phyloP scores from a whole-genome alignment of 164 flowering plant species.

The Akebia trifoliata region DNA sequence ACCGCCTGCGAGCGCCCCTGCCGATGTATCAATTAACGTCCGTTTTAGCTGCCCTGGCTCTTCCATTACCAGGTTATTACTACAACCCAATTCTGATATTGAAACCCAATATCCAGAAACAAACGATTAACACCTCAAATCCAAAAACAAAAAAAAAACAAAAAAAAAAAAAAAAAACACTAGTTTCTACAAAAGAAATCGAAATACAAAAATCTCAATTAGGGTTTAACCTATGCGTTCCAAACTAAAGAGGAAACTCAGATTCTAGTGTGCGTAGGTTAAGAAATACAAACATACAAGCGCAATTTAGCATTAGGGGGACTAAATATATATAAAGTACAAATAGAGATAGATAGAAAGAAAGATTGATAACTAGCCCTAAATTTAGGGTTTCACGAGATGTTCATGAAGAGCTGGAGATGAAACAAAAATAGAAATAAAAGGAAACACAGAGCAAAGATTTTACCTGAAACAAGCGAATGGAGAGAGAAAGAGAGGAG shows the following conservation, averaged over 20 bases:
- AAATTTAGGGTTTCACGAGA: slow-evolving; percentile 17
- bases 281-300: neutral
- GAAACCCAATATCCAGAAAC: neutral
- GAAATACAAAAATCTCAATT: neutral
- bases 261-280: neutral
- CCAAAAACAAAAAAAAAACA: neutral
- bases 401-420: neutral
- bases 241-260: neutral
- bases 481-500: slow-evolving; percentile 10
- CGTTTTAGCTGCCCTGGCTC: slow-evolving; percentile 74
- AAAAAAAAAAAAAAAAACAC: neutral
- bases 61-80: slow-evolving; percentile 38
- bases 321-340: neutral
- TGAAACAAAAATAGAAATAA: neutral
- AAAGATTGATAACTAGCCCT: neutral
- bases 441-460: neutral
- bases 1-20: slow-evolving; percentile 83
- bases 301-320: neutral
- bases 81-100: neutral
- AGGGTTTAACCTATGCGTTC: neutral
- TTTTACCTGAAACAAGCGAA: slow-evolving; percentile 10
- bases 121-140: neutral
- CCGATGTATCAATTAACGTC: slow-evolving; percentile 58
- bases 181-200: neutral
- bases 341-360: neutral